Evolutionary conservation across 495 filamentous ascomycete species (phyloP).

Genomic region (Aspergillus sparsus): DNA sequence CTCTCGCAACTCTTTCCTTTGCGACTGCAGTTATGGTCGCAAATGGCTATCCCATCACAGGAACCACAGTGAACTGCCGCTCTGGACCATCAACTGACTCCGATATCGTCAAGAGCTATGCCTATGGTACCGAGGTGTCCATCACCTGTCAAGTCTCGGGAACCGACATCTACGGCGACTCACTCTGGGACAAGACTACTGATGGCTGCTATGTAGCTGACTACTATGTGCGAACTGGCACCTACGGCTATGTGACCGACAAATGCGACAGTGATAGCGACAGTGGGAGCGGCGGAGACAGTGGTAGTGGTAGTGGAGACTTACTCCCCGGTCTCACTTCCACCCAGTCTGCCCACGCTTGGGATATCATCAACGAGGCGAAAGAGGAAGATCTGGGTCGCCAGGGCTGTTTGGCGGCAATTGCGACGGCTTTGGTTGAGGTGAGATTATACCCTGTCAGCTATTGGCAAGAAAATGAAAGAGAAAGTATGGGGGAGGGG

Average conservation of each 20-base stretch:
- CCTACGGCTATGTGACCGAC: conserved; percentile 9
- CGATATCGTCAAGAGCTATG: background rate
- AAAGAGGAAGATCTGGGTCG: background rate
- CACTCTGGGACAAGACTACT: conserved; percentile 8
- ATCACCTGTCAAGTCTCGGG: conserved; percentile 4
- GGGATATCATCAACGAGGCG: background rate
- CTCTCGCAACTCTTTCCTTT: background rate
- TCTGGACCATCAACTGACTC: background rate
- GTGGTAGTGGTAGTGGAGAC: too few species aligned
- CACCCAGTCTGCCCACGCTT: conserved; percentile 5
- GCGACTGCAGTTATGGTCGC: background rate
- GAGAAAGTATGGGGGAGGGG: background rate
- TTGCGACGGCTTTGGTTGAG: conserved; percentile 8
- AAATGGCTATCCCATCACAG: background rate
- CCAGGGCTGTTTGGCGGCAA: conserved; percentile 2
- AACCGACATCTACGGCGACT: background rate
- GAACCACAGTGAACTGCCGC: background rate
- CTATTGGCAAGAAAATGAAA: background rate
- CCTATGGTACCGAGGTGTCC: conserved; percentile 1
- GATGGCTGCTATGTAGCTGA: conserved; percentile 6
- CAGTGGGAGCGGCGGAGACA: background rate
- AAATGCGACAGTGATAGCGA: conserved; percentile 7
- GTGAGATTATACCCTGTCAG: background rate
- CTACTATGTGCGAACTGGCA: conserved; percentile 3
- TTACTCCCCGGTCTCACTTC: conserved; percentile 2